Percentiles rank a stretch among this genome's conserved stretches.
Evolutionary conservation across 768 basidiomycete genomes (phyloP).

Genomic region (Omphalotus guepiniiformis): DNA sequence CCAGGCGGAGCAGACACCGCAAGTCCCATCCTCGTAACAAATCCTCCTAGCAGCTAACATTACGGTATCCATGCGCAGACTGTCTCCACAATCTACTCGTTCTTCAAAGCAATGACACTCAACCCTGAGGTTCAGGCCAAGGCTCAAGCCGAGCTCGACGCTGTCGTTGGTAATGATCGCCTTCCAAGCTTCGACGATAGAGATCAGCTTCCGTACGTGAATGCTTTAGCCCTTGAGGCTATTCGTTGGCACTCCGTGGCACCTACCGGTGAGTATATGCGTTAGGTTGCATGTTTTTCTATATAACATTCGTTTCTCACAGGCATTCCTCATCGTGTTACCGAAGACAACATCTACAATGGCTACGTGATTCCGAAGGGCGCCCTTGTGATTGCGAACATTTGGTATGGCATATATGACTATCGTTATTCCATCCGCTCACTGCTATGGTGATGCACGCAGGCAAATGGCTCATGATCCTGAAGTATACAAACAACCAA

Average conservation of each 20-base stretch:
- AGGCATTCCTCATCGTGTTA: conserved; percentile 10
- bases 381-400: conserved; percentile 3
- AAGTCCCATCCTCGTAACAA: too few relatives aligned
- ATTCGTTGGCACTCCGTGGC: conserved; percentile 5
- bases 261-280: background rate
- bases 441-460: background rate
- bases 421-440: background rate
- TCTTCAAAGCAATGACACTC: conserved; percentile 26
- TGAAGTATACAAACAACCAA: conserved; percentile 4
- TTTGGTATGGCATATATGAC: conserved; percentile 11
- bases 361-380: conserved; percentile 15
- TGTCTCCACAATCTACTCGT: conserved; percentile 21
- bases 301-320: background rate
- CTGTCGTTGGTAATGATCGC: conserved; percentile 5
- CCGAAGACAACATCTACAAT: conserved; percentile 24
- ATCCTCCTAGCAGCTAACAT: too few relatives aligned
- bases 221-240: conserved; percentile 5
- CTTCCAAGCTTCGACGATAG: conserved; percentile 8
- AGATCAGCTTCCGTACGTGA: conserved; percentile 5
- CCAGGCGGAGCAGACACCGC: conserved; percentile 26
- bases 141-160: conserved; percentile 7
- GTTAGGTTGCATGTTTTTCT: background rate
- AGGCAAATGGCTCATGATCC: conserved; percentile 9
- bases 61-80: conserved; percentile 15
- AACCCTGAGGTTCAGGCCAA: conserved; percentile 6